phyloP scores from a whole-genome alignment of 208 protist genomes.

The Novymonas esmeraldas region DNA sequence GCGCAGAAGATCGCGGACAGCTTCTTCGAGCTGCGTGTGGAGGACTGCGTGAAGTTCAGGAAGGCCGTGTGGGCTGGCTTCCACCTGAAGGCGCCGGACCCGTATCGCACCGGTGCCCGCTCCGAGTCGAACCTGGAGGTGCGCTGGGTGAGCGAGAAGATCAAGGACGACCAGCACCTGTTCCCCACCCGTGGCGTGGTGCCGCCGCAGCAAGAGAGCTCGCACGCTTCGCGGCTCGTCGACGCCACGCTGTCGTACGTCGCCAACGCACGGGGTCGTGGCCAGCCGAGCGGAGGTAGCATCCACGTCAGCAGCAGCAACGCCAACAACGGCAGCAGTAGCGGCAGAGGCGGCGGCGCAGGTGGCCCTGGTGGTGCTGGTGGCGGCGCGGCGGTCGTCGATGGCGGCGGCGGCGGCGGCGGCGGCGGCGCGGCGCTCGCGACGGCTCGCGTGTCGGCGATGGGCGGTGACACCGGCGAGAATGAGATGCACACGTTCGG shows the following conservation, averaged over 20 bases:
- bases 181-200: slow-evolving; percentile 33
- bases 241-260: slow-evolving; percentile 33
- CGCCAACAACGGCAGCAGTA: not conserved
- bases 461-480: slow-evolving; percentile 12
- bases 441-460: not conserved
- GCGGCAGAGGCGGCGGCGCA: not conserved
- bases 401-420: not conserved
- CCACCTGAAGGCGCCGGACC: slow-evolving; percentile 30
- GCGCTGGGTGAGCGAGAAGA: slow-evolving; percentile 45
- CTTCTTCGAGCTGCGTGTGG: slow-evolving; percentile 29
- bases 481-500: slow-evolving; percentile 48
- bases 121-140: slow-evolving; percentile 46
- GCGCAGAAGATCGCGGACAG: slow-evolving; percentile 24
- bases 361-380: not conserved
- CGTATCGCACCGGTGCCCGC: slow-evolving; percentile 19
- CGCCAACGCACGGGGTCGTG: slow-evolving; percentile 26
- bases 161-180: slow-evolving; percentile 64
- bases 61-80: slow-evolving; percentile 34
- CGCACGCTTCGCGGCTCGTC: slow-evolving; percentile 19
- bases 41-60: slow-evolving; percentile 40
- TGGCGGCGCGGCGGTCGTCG: not conserved
- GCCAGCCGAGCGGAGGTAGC: slow-evolving; percentile 6
- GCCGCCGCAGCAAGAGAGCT: slow-evolving; percentile 16
- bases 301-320: not conserved
- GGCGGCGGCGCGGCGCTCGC: not conserved